phyloP scores from a whole-genome alignment of 768 basidiomycete genomes.

The Phanerochaete sordida region DNA sequence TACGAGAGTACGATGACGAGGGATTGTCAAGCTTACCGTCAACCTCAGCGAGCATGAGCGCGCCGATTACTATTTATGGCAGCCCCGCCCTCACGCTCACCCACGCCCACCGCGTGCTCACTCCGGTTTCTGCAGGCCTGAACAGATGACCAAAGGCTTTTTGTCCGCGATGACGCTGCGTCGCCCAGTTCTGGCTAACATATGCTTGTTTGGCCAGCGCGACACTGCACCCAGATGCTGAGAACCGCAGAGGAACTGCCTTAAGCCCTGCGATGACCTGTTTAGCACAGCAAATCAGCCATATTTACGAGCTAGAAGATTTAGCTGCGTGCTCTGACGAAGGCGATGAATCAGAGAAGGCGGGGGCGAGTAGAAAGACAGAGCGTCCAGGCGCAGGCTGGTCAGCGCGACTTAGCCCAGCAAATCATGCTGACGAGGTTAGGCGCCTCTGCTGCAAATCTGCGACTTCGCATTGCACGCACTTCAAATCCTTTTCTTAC shows the following conservation, averaged over 20 bases:
- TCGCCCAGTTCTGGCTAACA: no score
- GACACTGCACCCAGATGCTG: no score
- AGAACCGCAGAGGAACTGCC: no score
- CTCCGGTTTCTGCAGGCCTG: background rate
- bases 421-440: conserved; percentile 2
- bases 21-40: background rate
- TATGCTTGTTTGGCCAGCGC: no score
- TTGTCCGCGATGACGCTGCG: no score
- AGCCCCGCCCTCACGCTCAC: conserved; percentile 13
- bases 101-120: conserved; percentile 7
- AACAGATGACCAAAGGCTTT: background rate
- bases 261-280: no score
- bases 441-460: background rate
- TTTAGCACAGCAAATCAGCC: no score
- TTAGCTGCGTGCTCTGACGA: no score
- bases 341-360: background rate
- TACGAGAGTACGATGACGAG: background rate
- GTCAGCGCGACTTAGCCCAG: background rate
- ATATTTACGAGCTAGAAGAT: no score
- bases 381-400: background rate
- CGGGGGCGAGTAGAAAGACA: background rate
- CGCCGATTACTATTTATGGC: conserved; percentile 5
- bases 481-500: no score
- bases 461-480: no score
- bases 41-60: background rate